Percentiles rank a stretch among this genome's conserved stretches.
Conservation (phyloP, 805 yeast species). For the Yarrowia hollandica region DNA sequence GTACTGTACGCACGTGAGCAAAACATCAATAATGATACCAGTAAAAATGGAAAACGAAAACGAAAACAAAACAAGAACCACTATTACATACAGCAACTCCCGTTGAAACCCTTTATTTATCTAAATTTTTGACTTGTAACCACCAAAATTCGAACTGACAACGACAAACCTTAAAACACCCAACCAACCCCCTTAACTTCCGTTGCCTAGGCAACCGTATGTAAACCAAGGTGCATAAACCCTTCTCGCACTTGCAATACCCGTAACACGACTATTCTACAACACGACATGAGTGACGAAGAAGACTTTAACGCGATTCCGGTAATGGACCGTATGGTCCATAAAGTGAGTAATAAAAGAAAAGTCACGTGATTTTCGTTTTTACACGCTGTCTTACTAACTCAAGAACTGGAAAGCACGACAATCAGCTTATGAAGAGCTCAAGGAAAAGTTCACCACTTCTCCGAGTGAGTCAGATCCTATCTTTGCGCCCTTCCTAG, state of each 20-base stretch:
- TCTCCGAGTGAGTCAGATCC: constrained; percentile 58
- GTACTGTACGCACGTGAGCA: too few species aligned
- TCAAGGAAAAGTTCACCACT: constrained; percentile 51
- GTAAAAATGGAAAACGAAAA: too few species aligned
- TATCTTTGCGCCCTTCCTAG: constrained; percentile 53
- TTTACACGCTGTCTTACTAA: neutral
- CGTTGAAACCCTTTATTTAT: too few species aligned
- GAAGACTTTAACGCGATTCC: constrained; percentile 65
- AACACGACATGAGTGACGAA: constrained; percentile 46
- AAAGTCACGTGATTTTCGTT: constrained; percentile 11
- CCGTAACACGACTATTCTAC: neutral
- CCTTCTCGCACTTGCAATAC: neutral
- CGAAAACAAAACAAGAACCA: too few species aligned
- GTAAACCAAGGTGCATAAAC: constrained; percentile 4
- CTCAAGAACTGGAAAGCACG: constrained; percentile 80
- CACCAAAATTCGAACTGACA: neutral
- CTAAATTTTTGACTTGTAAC: too few species aligned
- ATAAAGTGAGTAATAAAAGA: constrained; percentile 50
- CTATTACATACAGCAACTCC: too few species aligned
- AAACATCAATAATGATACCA: too few species aligned
- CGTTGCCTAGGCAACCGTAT: constrained; percentile 18
- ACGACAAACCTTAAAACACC: neutral
- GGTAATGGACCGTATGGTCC: constrained; percentile 62
- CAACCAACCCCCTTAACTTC: neutral
- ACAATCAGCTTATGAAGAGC: constrained; percentile 71